phyloP scores from a whole-genome alignment of 768 basidiomycete genomes.

The Pholiota molesta region DNA sequence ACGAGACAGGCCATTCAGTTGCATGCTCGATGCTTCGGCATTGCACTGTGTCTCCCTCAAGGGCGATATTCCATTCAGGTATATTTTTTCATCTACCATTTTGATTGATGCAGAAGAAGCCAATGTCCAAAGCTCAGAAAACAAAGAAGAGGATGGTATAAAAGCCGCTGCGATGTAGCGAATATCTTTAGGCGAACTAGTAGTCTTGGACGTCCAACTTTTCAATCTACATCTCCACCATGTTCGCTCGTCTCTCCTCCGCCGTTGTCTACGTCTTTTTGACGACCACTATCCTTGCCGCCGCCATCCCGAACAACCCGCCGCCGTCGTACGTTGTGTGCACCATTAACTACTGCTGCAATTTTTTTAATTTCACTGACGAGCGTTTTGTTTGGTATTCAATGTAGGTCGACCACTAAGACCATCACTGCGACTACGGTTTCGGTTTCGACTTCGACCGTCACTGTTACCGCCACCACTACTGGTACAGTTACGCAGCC shows the following conservation, averaged over 20 bases:
- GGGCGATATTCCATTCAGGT: not conserved
- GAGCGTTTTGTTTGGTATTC: not conserved
- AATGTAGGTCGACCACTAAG: not conserved
- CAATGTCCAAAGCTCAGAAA: not conserved
- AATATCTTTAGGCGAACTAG: slow-evolving; percentile 2
- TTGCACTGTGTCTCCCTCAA: not conserved
- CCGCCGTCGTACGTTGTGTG: not conserved
- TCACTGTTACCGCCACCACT: slow-evolving; percentile 2
- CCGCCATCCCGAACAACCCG: slow-evolving; percentile 17
- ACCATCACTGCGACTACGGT: not conserved
- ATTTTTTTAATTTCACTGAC: not conserved
- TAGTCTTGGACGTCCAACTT: slow-evolving; percentile 2
- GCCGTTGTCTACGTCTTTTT: slow-evolving; percentile 22
- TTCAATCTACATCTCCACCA: slow-evolving; percentile 11
- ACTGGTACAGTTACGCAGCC: not conserved
- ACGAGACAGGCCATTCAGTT: not conserved
- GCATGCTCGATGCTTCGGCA: not conserved
- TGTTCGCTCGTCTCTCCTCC: slow-evolving; percentile 28
- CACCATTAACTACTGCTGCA: not conserved
- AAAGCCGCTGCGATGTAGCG: not conserved
- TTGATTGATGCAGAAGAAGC: not conserved
- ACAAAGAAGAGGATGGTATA: not conserved
- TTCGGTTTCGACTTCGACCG: slow-evolving; percentile 4
- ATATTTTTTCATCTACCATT: not conserved
- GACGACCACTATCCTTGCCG: slow-evolving; percentile 20